Evolutionary conservation across 192 early-diverging fungal species (phyloP), one percentile per base, ranked within the genome.

Genomic region (Dispira parvispora): DNA sequence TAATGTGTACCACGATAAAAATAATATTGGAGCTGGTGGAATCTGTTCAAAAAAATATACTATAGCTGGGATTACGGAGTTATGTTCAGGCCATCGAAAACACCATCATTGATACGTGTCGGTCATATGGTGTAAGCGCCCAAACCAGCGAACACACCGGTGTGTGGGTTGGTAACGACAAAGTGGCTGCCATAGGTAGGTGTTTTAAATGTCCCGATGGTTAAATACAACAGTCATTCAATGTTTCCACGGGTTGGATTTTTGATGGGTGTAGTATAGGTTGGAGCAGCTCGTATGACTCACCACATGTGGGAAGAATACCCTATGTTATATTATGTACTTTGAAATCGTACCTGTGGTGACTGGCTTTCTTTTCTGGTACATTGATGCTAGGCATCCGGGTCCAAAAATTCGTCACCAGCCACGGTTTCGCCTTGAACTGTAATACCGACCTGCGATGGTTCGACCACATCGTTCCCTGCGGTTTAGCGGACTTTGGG

Each of bases 351-450:
- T 6, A 38, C 32, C 32, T 38, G 32, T 38, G 1, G 32, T 6
- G 6, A 38, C 32, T 38, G 32, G 32, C 6, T 38, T 38, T 38
- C 6, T 50, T 21, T 27, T 63, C n/a, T 16, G 9, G 18, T 47
- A 21, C 25, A 16, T n/a, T 0, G 43, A 38, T 43, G 10, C 45
- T 71, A 88, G 86, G 88, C 38, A 81, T 95, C 44, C 90, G 93
- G 65, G 78, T 96, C 9, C 85, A 86, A 61, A 68, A 83, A 18
- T 90, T 92, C 66, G 84, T 96, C 26, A 96, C 89, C 25, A 83
- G 81, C 13, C 94, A 96, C 69, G 96, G 96, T 6, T 82, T 99
- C 65, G 96, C 94, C 2, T 78, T 99, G 20, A 99, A 99, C 65
- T 95, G 92, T 71, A 78, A 88, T 53, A 86, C 84, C 0, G 92